Conservation (phyloP, 1,139 yeast species). For the Magnusiomyces magnusii region DNA sequence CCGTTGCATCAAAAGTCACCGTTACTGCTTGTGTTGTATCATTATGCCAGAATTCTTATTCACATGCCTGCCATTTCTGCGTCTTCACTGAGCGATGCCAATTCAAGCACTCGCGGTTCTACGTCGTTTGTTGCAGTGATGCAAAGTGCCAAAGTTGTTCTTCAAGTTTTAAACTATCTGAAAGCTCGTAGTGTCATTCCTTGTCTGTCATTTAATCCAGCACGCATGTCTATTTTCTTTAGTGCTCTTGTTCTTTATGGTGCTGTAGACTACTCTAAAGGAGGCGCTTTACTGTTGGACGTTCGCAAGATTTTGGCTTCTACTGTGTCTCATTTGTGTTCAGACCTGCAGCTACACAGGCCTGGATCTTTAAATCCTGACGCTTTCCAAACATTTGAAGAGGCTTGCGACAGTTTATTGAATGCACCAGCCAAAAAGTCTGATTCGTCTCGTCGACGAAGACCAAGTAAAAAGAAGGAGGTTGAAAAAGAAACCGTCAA, state of each 20-base stretch:
- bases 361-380: conserved; percentile 25
- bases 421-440: conserved; percentile 9
- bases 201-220: conserved; percentile 62
- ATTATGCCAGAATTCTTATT: conserved; percentile 71
- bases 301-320: conserved; percentile 40
- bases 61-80: conserved; percentile 67
- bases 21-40: conserved; percentile 57
- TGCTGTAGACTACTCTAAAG: conserved; percentile 71
- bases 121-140: conserved; percentile 63
- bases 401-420: conserved; percentile 23
- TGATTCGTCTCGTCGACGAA: conserved; percentile 5
- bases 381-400: conserved; percentile 23
- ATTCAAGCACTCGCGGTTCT: conserved; percentile 37
- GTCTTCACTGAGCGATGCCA: conserved; percentile 23
- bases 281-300: conserved; percentile 71
- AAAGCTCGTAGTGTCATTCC: conserved; percentile 38
- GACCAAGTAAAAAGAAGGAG: conserved; percentile 8
- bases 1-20: conserved; percentile 47
- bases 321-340: conserved; percentile 23
- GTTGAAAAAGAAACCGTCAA: neutral
- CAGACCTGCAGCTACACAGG: conserved; percentile 23
- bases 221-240: conserved; percentile 60
- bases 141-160: conserved; percentile 62
- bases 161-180: conserved; percentile 50
- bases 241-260: conserved; percentile 71